phyloP scores from a whole-genome alignment of 2,329 filamentous ascomycete genomes.

The Xylariaceae sp. region DNA sequence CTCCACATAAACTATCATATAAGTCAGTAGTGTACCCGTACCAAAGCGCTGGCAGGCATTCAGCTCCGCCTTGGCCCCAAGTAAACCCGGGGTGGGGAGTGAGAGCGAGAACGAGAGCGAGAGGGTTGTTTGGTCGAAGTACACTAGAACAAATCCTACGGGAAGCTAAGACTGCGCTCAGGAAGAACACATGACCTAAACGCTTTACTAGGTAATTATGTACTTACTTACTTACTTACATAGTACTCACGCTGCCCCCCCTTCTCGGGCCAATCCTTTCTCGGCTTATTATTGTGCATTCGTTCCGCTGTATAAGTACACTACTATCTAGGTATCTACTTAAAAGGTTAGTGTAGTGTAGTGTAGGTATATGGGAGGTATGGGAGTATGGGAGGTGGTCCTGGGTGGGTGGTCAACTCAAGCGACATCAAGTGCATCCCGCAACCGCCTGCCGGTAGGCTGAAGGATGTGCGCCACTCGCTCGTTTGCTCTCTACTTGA shows the following conservation, averaged over 20 bases:
- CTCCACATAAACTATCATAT: slow-evolving; percentile 6
- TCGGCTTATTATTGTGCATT: slow-evolving; percentile 3
- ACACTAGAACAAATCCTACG: not conserved
- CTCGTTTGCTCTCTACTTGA: not conserved
- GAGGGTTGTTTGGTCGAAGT: too few relatives aligned
- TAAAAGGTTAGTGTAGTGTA: not conserved
- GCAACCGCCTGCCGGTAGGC: slow-evolving; percentile 8
- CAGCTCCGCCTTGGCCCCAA: slow-evolving; percentile 13
- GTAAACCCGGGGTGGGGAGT: not conserved
- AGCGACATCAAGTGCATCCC: not conserved
- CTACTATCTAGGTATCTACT: not conserved
- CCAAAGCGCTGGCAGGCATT: slow-evolving; percentile 6
- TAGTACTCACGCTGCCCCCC: not conserved
- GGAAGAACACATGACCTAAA: slow-evolving; percentile 8
- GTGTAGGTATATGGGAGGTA: not conserved
- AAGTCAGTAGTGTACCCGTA: not conserved
- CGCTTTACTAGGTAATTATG: slow-evolving; percentile 6
- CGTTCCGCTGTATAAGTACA: not conserved
- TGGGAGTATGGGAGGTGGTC: too few relatives aligned
- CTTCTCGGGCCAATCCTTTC: slow-evolving; percentile 4
- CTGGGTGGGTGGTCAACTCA: not conserved
- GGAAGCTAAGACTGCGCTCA: not conserved
- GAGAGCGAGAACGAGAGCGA: too few relatives aligned
- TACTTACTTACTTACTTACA: not conserved
- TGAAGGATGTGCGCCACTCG: slow-evolving; percentile 9